Evolutionary conservation across 2,329 filamentous ascomycete genomes (phyloP).

Genomic region (Xylaria sp.): DNA sequence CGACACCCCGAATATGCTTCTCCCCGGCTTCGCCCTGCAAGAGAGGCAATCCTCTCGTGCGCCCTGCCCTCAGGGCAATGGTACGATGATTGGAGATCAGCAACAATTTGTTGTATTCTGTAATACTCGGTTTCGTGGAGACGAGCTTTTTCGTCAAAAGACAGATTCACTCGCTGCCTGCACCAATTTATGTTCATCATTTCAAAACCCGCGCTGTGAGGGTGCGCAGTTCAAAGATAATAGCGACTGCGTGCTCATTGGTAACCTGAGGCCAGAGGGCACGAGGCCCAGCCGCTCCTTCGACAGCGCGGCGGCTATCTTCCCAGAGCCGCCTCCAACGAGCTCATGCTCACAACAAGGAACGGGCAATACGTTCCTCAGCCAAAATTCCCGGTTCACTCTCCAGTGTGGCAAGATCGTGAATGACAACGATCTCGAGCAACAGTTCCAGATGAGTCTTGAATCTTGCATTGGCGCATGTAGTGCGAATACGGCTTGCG

Average conservation of each 20-base stretch:
- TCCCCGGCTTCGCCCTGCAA: background rate
- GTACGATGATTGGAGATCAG: conserved; percentile 27
- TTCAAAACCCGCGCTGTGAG: conserved; percentile 30
- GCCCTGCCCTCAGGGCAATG: conserved; percentile 31
- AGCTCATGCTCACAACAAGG: conserved; percentile 25
- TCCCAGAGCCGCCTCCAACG: conserved; percentile 21
- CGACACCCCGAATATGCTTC: conserved; percentile 4
- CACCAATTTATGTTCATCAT: conserved; percentile 21
- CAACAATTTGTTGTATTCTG: conserved; percentile 30
- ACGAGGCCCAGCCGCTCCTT: conserved; percentile 19
- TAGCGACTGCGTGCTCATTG: conserved; percentile 22
- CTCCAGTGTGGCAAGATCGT: conserved; percentile 22
- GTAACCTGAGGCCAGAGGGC: conserved; percentile 11
- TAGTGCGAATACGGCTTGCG: conserved; percentile 30
- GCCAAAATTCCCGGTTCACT: conserved; percentile 13
- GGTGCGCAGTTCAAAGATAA: conserved; percentile 24
- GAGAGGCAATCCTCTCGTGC: conserved; percentile 14
- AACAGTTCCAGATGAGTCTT: conserved; percentile 29
- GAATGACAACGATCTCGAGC: conserved; percentile 27
- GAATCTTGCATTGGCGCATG: conserved; percentile 29
- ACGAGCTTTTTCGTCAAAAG: conserved; percentile 25
- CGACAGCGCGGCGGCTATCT: conserved; percentile 24
- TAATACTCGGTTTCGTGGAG: conserved; percentile 22
- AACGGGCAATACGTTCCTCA: conserved; percentile 16
- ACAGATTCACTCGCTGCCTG: conserved; percentile 26